Conservation (phyloP, 805 yeast genomes). For the Pichia cabralensis region DNA sequence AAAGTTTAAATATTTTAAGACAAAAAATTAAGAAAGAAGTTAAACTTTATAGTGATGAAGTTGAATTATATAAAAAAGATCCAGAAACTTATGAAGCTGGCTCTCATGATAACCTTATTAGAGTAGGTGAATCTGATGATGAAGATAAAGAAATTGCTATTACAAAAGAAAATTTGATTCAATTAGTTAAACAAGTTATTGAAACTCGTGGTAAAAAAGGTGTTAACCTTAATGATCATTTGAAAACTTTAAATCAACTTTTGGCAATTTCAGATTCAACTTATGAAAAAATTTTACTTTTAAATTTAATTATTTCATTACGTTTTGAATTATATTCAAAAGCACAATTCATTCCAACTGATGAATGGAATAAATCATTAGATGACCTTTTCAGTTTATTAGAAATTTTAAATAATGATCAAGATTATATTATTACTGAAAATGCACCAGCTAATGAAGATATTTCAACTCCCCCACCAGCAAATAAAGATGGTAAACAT, state of each 20-base stretch:
- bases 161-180: conserved; percentile 43
- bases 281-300: conserved; percentile 70
- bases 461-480: conserved; percentile 59
- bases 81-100: conserved; percentile 69
- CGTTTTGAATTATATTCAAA: conserved; percentile 73
- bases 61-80: conserved; percentile 50
- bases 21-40: conserved; percentile 79
- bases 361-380: conserved; percentile 68
- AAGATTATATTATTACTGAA: conserved; percentile 63
- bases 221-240: conserved; percentile 74
- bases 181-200: conserved; percentile 59
- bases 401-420: conserved; percentile 55
- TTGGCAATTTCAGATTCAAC: conserved; percentile 40
- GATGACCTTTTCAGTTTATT: conserved; percentile 54
- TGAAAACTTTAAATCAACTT: conserved; percentile 56
- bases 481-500: conserved; percentile 56
- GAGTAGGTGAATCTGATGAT: conserved; percentile 2
- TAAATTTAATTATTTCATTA: conserved; percentile 74
- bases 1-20: conserved; percentile 76
- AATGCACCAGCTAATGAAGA: conserved; percentile 62
- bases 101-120: conserved; percentile 8
- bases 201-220: conserved; percentile 96
- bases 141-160: conserved; percentile 19
- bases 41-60: conserved; percentile 55
- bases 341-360: conserved; percentile 63